Evolutionary conservation across 2,329 filamentous ascomycete species (phyloP), one percentile per base, ranked within the genome.

Genomic region (Penicillium digitatum): DNA sequence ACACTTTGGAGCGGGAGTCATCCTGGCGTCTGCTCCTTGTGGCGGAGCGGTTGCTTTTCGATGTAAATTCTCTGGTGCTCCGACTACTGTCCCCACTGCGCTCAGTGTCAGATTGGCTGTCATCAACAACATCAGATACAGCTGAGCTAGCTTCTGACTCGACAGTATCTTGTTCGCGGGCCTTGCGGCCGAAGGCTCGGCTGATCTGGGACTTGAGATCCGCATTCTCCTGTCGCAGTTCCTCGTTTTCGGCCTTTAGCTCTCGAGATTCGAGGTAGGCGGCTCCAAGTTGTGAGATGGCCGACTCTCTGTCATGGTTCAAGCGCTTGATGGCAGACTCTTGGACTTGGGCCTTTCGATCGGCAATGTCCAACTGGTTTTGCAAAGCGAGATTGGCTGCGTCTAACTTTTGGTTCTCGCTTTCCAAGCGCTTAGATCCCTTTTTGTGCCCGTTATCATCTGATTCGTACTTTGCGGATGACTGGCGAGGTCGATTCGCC

Each of bases 261-360:
- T 77, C 75, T 47, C 76, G 80, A 3, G 75, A 74, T 40, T 79
- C 80, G 50, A 81, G 76, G 62, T 80, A 84, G 1, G 82, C 82
- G 22, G 81, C 76, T 9, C 78, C 80, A 20, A 85, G 70, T 58
- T 85, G 82, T 22, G 77, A 78, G n/a, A 82, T 75, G 35, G 83
- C 77, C 52, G 79, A 79, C 61, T 85, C 82, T 34, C 82, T 78
- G 61, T 86, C 83, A 35, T 79, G 76, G 18, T 74, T 80, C 38
- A 84, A 66, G 16, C 79, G 78, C 63, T 81, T 81, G 54, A 82
- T 75, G 5, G 79, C 76, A 37, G 80, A 78, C 40, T 85, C 81
- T 22, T 79, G 74, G 5, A 81, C 74, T 20, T 80, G 77, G 3
- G 75, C 67, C 67, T 84, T 84, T 39, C 82, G 79, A 56, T 83